Percentiles rank a stretch among this genome's conserved stretches.
These are phyloP conservation scores for Handroanthus guayacan DNA, from an alignment of 257 asterid genomes.

Conservation along the genomic window DNA sequence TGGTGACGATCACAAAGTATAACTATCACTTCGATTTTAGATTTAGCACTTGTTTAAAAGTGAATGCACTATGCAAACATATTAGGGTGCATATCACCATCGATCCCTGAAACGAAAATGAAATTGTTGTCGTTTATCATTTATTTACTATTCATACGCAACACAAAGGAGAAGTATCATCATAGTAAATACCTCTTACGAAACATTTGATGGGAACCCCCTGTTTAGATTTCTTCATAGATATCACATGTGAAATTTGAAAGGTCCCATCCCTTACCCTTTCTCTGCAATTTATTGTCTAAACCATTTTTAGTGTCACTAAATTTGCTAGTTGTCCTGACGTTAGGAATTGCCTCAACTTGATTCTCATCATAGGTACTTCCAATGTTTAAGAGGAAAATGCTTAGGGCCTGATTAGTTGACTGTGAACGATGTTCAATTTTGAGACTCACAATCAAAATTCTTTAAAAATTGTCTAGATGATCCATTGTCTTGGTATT, in stretches of 20 bases:
- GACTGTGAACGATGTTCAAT: too few species aligned
- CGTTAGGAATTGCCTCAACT: background rate
- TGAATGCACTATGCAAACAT: background rate
- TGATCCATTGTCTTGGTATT: too few species aligned
- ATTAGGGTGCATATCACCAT: background rate
- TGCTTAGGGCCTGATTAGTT: too few species aligned
- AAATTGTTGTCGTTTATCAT: background rate
- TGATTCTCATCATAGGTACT: background rate
- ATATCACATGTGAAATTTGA: conserved; percentile 18
- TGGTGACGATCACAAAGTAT: too few species aligned
- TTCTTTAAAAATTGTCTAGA: too few species aligned
- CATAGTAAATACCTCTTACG: background rate
- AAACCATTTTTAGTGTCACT: background rate
- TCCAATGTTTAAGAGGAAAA: too few species aligned
- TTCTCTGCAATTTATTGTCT: background rate
- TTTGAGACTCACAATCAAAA: too few species aligned
- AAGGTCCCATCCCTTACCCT: conserved; percentile 31
- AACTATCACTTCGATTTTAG: background rate
- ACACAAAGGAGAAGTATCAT: background rate
- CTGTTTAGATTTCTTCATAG: background rate
- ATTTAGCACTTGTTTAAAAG: too few species aligned
- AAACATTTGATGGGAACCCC: conserved; percentile 18
- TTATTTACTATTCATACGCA: background rate
- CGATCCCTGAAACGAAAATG: background rate
- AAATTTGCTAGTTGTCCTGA: background rate